These are phyloP conservation scores for Medicago ruthenica DNA, from an alignment of 306 rosid genomes.

Conservation along the genomic window DNA sequence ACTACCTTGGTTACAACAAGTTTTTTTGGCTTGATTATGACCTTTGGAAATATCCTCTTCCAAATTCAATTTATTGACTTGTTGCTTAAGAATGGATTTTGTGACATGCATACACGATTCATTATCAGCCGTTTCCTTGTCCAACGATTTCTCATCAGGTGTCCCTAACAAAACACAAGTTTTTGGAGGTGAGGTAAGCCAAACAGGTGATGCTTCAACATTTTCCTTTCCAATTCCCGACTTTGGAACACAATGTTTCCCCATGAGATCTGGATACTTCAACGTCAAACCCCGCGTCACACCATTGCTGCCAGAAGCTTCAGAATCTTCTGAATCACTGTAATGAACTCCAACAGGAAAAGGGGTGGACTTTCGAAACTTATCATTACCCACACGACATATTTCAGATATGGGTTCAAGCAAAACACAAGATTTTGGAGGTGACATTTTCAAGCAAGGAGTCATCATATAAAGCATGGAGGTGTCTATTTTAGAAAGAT, in stretches of 20 bases:
- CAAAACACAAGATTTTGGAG: slow-evolving; percentile 85
- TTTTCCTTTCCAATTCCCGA: slow-evolving; percentile 53
- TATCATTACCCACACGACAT: slow-evolving; percentile 44
- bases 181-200: slow-evolving; percentile 90
- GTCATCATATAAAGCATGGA: slow-evolving; percentile 74
- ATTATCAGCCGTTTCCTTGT: slow-evolving; percentile 45
- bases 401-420: slow-evolving; percentile 81
- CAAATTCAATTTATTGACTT: slow-evolving; percentile 39
- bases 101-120: slow-evolving; percentile 23
- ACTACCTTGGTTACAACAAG: slow-evolving; percentile 57
- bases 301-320: slow-evolving; percentile 53
- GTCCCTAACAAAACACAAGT: slow-evolving; percentile 84
- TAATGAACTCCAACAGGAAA: slow-evolving; percentile 73
- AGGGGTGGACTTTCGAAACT: slow-evolving; percentile 67
- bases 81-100: slow-evolving; percentile 26
- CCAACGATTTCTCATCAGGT: slow-evolving; percentile 56
- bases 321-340: slow-evolving; percentile 55
- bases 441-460: slow-evolving; percentile 82
- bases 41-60: slow-evolving; percentile 41
- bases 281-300: slow-evolving; percentile 58
- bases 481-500: slow-evolving; percentile 47
- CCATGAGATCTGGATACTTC: slow-evolving; percentile 74
- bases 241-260: slow-evolving; percentile 54
- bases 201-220: slow-evolving; percentile 71
- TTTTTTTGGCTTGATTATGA: slow-evolving; percentile 46